These are phyloP conservation scores for Allantophomopsis cytisporea DNA, from an alignment of 2,329 filamentous ascomycete species.

Conservation along the genomic window DNA sequence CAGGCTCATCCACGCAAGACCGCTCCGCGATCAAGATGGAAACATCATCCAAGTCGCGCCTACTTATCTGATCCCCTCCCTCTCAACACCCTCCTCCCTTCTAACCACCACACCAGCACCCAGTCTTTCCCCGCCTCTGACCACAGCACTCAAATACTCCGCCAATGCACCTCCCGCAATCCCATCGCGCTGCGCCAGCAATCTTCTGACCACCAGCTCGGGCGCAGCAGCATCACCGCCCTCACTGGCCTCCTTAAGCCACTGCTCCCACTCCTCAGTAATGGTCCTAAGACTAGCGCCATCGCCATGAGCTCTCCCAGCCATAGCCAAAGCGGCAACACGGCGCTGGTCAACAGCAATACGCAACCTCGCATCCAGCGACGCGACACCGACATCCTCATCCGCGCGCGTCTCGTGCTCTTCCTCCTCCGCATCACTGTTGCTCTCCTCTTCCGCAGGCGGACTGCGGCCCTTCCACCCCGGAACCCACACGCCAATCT, in stretches of 20 bases:
- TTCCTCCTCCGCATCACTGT: constrained; percentile 20
- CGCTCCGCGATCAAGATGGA: too few relatives aligned
- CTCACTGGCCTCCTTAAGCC: constrained; percentile 58
- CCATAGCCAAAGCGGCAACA: constrained; percentile 30
- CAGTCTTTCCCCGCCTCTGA: too few relatives aligned
- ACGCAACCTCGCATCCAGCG: constrained; percentile 46
- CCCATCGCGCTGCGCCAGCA: too few relatives aligned
- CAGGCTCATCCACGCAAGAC: too few relatives aligned
- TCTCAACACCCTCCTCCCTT: too few relatives aligned
- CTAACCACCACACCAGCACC: too few relatives aligned
- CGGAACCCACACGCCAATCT: constrained; percentile 46
- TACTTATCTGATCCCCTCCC: too few relatives aligned
- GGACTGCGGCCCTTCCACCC: constrained; percentile 12
- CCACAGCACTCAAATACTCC: too few relatives aligned
- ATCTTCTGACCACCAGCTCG: too few relatives aligned
- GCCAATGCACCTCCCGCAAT: too few relatives aligned
- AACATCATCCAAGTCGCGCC: too few relatives aligned
- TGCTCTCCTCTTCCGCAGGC: constrained; percentile 8
- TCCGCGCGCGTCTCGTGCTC: constrained; percentile 15
- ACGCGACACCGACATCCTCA: constrained; percentile 35
- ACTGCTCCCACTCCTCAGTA: constrained; percentile 64
- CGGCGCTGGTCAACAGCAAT: constrained; percentile 51
- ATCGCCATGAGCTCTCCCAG: constrained; percentile 44
- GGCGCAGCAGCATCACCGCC: too few relatives aligned
- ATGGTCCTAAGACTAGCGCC: constrained; percentile 33